Conservation (phyloP, 805 yeast species). For the Kodamaea leandrae region DNA sequence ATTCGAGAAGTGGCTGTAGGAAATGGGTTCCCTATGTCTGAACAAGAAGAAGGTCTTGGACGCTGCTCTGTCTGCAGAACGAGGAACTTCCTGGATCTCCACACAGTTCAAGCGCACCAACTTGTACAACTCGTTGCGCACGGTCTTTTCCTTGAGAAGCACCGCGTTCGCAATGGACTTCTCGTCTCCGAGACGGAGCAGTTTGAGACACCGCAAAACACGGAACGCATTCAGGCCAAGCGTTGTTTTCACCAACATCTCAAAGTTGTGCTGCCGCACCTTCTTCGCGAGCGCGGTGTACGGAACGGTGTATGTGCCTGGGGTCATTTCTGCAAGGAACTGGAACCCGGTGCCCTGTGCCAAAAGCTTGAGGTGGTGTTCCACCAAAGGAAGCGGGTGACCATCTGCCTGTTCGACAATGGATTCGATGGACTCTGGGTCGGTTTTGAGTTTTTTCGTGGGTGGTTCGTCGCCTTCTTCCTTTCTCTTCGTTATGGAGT, state of each 20-base stretch:
- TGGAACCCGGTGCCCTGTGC: conserved; percentile 49
- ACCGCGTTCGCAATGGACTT: conserved; percentile 74
- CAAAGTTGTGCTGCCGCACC: conserved; percentile 50
- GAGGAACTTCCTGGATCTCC: conserved; percentile 91
- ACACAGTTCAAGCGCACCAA: conserved; percentile 68
- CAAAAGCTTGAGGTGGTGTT: conserved; percentile 68
- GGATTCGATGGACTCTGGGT: conserved; percentile 15
- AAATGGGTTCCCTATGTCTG: conserved; percentile 50
- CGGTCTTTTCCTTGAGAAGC: conserved; percentile 71
- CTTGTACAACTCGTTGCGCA: conserved; percentile 66
- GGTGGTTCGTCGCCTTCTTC: conserved; percentile 11
- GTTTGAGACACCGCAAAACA: conserved; percentile 72
- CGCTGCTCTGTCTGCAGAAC: conserved; percentile 88
- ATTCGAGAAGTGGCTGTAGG: conserved; percentile 35
- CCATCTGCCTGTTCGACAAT: conserved; percentile 5
- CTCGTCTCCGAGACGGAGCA: conserved; percentile 74
- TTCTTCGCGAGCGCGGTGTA: conserved; percentile 47
- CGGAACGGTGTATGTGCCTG: conserved; percentile 63
- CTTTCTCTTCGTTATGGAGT: conserved; percentile 41
- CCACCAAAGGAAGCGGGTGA: conserved; percentile 32
- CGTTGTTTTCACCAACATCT: conserved; percentile 55
- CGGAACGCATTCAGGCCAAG: conserved; percentile 69
- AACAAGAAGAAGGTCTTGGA: conserved; percentile 82
- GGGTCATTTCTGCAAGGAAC: conserved; percentile 56
- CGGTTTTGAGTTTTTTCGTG: conserved; percentile 42